Evolutionary conservation across 1,139 yeast species (phyloP).

Genomic region (Taphrina flavorubra): DNA sequence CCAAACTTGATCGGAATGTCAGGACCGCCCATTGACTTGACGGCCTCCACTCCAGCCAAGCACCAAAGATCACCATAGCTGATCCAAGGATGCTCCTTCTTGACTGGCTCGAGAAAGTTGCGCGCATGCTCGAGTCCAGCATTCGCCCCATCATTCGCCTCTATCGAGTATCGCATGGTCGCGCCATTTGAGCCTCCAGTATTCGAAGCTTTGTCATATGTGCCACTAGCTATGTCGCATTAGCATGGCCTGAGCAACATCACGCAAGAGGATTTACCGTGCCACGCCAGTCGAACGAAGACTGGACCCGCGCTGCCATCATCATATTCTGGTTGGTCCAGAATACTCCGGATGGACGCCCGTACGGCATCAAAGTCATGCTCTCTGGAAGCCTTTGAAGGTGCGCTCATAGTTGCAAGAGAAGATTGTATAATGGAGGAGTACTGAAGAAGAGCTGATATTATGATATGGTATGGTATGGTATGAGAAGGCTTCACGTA

Average conservation of each 20-base stretch:
- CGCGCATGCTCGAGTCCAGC: constrained; percentile 71
- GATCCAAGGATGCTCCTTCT: constrained; percentile 71
- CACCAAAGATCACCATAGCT: constrained; percentile 90
- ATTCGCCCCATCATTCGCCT: constrained; percentile 57
- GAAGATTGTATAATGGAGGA: background rate
- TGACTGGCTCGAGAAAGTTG: constrained; percentile 67
- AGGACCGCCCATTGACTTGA: constrained; percentile 93
- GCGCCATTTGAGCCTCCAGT: constrained; percentile 86
- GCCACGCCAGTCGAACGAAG: constrained; percentile 77
- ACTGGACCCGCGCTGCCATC: constrained; percentile 74
- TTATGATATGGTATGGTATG: no score
- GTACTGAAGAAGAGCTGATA: no score
- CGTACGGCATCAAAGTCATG: constrained; percentile 58
- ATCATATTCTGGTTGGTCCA: constrained; percentile 75
- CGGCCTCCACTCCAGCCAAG: constrained; percentile 80
- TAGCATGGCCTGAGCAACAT: background rate
- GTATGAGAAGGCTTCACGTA: background rate
- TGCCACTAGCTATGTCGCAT: constrained; percentile 55
- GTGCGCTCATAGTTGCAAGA: constrained; percentile 13
- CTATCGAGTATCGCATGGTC: constrained; percentile 63
- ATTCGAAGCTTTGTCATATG: constrained; percentile 63
- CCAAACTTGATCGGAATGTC: constrained; percentile 63
- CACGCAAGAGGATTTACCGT: constrained; percentile 52
- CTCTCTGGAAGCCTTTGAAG: constrained; percentile 31
- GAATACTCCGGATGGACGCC: constrained; percentile 75